Base-by-base conservation (phyloP, 2,329 filamentous ascomycete genomes). In the Aspergillus quadricinctus region DNA sequence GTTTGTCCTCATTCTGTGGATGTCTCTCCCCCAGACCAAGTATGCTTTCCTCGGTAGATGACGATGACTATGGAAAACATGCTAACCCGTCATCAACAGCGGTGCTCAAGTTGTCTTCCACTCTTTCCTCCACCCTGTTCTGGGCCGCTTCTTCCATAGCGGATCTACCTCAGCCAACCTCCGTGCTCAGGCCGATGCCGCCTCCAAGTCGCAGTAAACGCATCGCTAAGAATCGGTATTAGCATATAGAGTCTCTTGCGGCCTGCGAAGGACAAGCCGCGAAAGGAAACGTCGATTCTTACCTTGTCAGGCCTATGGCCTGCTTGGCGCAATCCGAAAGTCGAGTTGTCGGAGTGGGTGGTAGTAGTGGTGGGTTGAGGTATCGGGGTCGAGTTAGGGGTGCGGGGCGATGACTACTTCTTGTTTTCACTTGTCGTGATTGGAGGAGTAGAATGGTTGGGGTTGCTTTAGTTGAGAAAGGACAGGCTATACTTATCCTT, bases 21-120 rank as follows among this genome's bases (percentile, higher is more conserved):
- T 99, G 80, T 87, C 93, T 68, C 91, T 99, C 71, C 94, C 94
- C 76, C 84, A 90, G 77, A 97, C 95, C 82, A 82, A 83, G 93
- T 97, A 88, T 74, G 88, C 80, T 46, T 52, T 50, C 25, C 50
- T 17, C 23, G 31, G 31, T 37, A 7, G 31, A 37, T 2, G 14
- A 5, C 31, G 31, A 17, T 7, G 31, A 17, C 31, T 31, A 17
- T 37, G 31, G 3, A 37, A 17, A 35, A 17, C 5, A 37, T 28
- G 51, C 48, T 54, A 48, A 57, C 51, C 61, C 31, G 27, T 61
- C 40, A 27, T 19, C 11, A 51, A 50, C 62, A 97, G 94, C 74
- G 94, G 94, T 74, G 93, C 94, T 70, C 92, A 97, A 78, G 80
- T 97, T 72, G 83, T 99, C 80, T 99, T 97, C 90, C 89, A 90